A percentile compares a stretch with the other conserved stretches of the same genome.
These are phyloP conservation scores for Helicocarpus griseus DNA, from an alignment of 2,329 filamentous ascomycete species.

Conservation along the genomic window DNA sequence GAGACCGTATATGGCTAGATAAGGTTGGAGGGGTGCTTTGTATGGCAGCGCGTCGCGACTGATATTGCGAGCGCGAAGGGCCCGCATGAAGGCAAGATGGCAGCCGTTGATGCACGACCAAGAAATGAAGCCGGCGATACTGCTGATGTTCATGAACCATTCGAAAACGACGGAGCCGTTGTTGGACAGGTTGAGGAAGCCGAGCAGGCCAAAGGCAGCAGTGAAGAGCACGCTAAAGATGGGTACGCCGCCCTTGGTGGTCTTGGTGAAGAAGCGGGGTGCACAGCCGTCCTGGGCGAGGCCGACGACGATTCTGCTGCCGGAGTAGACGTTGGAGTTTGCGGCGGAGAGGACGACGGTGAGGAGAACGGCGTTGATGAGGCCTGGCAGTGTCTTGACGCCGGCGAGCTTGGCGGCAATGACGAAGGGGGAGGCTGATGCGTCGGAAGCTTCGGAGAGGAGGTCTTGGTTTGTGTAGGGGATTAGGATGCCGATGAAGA, in stretches of 20 bases:
- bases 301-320: conserved; percentile 60
- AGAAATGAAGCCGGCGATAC: conserved; percentile 28
- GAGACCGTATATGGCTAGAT: conserved; percentile 54
- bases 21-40: conserved; percentile 53
- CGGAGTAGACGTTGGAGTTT: conserved; percentile 33
- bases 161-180: conserved; percentile 51
- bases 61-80: conserved; percentile 47
- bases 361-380: conserved; percentile 35
- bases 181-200: conserved; percentile 59
- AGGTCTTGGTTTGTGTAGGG: conserved; percentile 52
- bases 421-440: conserved; percentile 33
- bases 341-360: conserved; percentile 35
- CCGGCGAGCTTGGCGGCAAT: conserved; percentile 31
- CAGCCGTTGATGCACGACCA: conserved; percentile 38
- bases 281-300: conserved; percentile 44
- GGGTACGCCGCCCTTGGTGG: conserved; percentile 35
- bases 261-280: conserved; percentile 33
- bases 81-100: conserved; percentile 57
- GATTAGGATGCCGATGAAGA: conserved; percentile 64
- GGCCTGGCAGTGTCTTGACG: conserved; percentile 28
- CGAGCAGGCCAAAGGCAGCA: conserved; percentile 50
- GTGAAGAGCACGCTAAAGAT: conserved; percentile 37
- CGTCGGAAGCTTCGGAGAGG: conserved; percentile 23
- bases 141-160: conserved; percentile 27
- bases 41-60: conserved; percentile 51